Conservation (phyloP, 345 rosid genomes). For the Cochlearia excelsa region DNA sequence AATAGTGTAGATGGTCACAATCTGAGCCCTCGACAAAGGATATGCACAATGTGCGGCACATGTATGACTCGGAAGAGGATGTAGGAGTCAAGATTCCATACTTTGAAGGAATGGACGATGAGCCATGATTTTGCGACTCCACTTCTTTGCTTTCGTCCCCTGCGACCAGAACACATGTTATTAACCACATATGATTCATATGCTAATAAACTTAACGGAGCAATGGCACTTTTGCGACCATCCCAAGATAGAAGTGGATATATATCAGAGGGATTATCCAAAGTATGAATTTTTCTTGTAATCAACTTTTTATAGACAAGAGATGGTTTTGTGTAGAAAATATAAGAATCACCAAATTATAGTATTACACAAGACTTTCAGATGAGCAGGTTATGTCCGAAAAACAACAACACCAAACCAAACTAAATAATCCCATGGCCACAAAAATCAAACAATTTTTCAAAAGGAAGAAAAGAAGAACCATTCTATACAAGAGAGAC, state of each 20-base stretch:
- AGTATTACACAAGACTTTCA: slow-evolving; percentile 22
- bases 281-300: no score
- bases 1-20: slow-evolving; percentile 16
- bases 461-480: slow-evolving; percentile 5
- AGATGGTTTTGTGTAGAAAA: neutral
- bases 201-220: no score
- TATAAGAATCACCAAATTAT: neutral
- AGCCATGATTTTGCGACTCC: slow-evolving; percentile 62
- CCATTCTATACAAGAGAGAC: slow-evolving; percentile 28
- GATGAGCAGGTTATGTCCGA: slow-evolving; percentile 30
- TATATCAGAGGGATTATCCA: no score
- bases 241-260: no score
- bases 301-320: no score
- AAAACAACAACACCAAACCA: slow-evolving; percentile 29
- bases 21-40: slow-evolving; percentile 33
- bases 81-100: slow-evolving; percentile 32
- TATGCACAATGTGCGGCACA: neutral
- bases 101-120: slow-evolving; percentile 86
- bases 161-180: slow-evolving; percentile 43
- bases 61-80: slow-evolving; percentile 9
- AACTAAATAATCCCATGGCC: slow-evolving; percentile 26
- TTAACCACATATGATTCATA: no score
- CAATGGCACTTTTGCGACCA: no score
- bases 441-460: slow-evolving; percentile 31
- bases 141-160: slow-evolving; percentile 87